phyloP scores from a whole-genome alignment of 306 rosid species.

The Trichosanthes truncata region DNA sequence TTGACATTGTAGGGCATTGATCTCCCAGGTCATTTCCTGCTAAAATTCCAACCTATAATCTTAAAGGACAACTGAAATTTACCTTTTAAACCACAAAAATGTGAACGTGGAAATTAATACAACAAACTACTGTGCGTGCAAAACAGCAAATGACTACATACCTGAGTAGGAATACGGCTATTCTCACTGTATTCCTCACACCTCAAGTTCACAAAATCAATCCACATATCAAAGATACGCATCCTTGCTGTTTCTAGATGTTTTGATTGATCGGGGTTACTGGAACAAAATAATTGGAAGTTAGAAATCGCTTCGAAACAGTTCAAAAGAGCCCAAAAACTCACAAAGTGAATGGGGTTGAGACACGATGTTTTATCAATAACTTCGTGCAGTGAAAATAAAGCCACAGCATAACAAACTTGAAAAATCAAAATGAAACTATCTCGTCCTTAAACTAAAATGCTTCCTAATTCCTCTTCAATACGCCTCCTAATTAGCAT shows the following conservation, averaged over 20 bases:
- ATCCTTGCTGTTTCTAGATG: constrained; percentile 97
- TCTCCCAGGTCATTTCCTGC: background rate
- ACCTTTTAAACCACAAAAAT: background rate
- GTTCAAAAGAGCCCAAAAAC: background rate
- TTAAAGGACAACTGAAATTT: background rate
- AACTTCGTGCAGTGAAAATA: background rate
- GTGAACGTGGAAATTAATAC: background rate
- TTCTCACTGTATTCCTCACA: constrained; percentile 80
- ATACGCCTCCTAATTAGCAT: background rate
- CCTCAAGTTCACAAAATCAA: constrained; percentile 87
- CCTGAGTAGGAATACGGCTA: constrained; percentile 91
- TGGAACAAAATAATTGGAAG: constrained; percentile 22
- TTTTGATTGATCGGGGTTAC: constrained; percentile 96
- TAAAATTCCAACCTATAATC: background rate
- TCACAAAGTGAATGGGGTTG: background rate
- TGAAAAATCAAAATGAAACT: background rate
- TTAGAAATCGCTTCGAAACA: background rate
- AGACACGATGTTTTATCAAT: background rate
- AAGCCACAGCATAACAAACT: background rate
- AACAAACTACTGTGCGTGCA: background rate
- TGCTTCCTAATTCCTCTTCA: background rate
- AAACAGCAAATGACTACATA: constrained; percentile 6
- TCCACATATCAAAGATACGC: constrained; percentile 73
- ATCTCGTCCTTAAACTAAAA: background rate
- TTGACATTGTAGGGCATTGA: background rate